Base-by-base conservation (phyloP, 2,329 filamentous ascomycete genomes). In the Pochonia chlamydosporia region DNA sequence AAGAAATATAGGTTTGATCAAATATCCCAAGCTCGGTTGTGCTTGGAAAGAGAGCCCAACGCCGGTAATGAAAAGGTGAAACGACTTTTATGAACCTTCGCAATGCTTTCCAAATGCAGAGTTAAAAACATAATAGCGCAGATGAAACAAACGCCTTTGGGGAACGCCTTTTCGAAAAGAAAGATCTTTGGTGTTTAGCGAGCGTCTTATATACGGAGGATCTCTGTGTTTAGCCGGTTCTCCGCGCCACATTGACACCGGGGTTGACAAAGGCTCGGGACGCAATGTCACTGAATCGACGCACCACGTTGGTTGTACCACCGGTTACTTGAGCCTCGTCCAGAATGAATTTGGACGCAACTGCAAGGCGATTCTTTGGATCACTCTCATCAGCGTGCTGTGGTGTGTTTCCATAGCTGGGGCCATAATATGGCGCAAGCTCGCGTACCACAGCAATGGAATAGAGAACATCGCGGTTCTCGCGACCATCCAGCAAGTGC, bases 391-490 rank as follows among this genome's bases (percentile, higher is more conserved):
- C 82, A 5, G 82, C 70, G 49, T 82, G 79, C 40, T 78, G 73
- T 1, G 79, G 76, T 21, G 75, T 72, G 50, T 70, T 76, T 52
- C 77, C 77, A 26, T 79, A 79, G 53, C 76, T 78, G 10, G 81
- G 71, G 13, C 78, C 77, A 59, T 77, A 81, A 40, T 82, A 79
- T 26, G 82, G 81, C 40, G 86, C 83, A 43, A 90, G 74, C 52
- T 91, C 82, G 23, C 89, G 82, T 14, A 87, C 82, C 47, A 95
- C 81, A 8, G 87, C 88, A 54, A 96, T 85, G 0, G 88, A 93
- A 67, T 96, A 96, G 48, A 96, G 79, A 16, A 96, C 85, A 62
- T 96, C 90, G 45, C 91, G 82, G 59, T 92, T 93, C 68, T 96
- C 91, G 21, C 85, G 79, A 41, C 85, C 85, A 55, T 89, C 86